Evolutionary conservation across 2,329 filamentous ascomycete species (phyloP), one percentile per base, ranked within the genome.

Genomic region (Penicillium carneum): DNA sequence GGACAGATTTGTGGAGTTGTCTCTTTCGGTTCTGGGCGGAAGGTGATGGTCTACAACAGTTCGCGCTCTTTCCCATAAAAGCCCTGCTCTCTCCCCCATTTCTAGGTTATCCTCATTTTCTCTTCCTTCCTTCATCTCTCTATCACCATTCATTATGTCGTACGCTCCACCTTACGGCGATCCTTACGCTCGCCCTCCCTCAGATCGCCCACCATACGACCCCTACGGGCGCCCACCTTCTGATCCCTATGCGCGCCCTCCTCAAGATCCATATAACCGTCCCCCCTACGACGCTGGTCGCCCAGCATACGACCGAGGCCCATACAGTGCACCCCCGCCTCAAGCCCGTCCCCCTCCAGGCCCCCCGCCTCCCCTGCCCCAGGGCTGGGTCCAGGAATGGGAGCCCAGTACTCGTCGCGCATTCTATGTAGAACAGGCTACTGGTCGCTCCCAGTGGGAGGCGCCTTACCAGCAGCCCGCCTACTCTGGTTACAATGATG

Each of bases 381-480:
- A 81, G 51, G 88, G 88, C 66, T 90, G 88, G 88, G 77, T 80
- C 31, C 80, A 86, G 26, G 84, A 88, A 74, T 90, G 84, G 76
- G 88, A 90, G 66, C 83, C 85, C 59, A 81, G 80, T 60, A 79
- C 82, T 62, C 84, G 88, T 71, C 84, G 86, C 57, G 89, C 86
- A 79, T 90, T 86, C 77, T 91, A 88, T 70, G 81, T 87, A 59
- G 87, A 90, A 73, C 78, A 86, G 59, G 80, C 84, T 48, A 86
- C 86, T 12, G 86, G 87, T 20, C 83, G 82, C 60, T 84, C 86
- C 0, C 87, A 90, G 74, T 90, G 88, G 88, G 86, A 89, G 63
- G 80, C 82, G 16, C 87, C 88, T 52, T 67, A 64, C 16, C 57
- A 56, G n/a, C 65, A 65, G 14, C 41, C 43, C 1, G 70, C 66